Percentiles rank a stretch among this genome's conserved stretches.
These are phyloP conservation scores for Saururus chinensis DNA, from an alignment of 164 flowering plant species.

Conservation along the genomic window DNA sequence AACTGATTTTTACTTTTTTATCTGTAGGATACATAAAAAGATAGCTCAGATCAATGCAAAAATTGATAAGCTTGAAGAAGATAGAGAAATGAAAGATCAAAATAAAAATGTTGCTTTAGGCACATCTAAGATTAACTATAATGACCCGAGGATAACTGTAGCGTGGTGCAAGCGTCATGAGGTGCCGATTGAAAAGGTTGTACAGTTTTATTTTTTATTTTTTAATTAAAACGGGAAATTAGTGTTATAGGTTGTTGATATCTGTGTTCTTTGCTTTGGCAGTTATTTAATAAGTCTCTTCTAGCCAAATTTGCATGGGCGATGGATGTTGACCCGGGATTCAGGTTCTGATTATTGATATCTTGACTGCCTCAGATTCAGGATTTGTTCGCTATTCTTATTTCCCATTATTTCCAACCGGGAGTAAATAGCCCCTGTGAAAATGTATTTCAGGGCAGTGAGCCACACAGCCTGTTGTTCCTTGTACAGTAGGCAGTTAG, in stretches of 20 bases:
- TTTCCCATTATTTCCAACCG: not conserved
- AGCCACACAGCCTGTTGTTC: too few species aligned
- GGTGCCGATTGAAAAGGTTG: conserved; percentile 97
- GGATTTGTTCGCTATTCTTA: not conserved
- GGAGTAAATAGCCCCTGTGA: too few species aligned
- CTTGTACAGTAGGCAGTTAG: too few species aligned
- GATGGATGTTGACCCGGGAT: conserved; percentile 88
- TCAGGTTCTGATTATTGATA: conserved; percentile 57
- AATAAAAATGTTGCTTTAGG: conserved; percentile 90
- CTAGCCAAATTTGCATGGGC: conserved; percentile 94
- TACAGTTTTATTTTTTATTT: not conserved
- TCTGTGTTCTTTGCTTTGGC: conserved; percentile 7
- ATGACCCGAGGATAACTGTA: conserved; percentile 93
- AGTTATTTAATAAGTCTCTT: conserved; percentile 91
- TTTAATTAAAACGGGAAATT: not conserved
- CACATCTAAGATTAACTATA: conserved; percentile 92
- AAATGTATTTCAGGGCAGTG: too few species aligned
- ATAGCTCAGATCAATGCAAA: conserved; percentile 55
- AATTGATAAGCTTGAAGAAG: conserved; percentile 74
- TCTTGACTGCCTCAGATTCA: not conserved
- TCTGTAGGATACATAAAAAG: conserved; percentile 67
- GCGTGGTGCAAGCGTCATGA: conserved; percentile 99
- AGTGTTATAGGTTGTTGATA: not conserved
- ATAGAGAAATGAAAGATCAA: conserved; percentile 76
- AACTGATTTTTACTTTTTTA: not conserved